Conservation (phyloP, 495 filamentous ascomycete species). For the Podospora bellae-mahoneyi region DNA sequence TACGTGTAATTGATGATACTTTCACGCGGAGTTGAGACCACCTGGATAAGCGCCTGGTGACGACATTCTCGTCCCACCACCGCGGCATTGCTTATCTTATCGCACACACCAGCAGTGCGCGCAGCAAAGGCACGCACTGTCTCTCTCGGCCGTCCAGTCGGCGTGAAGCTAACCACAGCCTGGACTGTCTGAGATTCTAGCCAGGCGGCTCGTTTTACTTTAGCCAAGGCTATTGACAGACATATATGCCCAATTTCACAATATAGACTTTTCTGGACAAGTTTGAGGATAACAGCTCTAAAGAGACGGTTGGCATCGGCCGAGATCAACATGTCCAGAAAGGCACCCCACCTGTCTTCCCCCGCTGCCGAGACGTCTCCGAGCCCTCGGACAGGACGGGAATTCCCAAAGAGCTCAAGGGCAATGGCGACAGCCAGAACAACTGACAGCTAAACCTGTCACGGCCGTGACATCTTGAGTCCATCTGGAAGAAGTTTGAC, state of each 20-base stretch:
- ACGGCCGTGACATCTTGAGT: neutral
- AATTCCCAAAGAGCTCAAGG: neutral
- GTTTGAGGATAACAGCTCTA: neutral
- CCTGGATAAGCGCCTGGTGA: neutral
- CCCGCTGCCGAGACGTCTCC: constrained; percentile 17
- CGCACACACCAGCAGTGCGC: neutral
- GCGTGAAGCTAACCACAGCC: neutral
- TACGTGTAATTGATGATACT: neutral
- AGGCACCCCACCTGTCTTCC: constrained; percentile 11
- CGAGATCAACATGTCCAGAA: constrained; percentile 7
- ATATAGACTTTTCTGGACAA: neutral
- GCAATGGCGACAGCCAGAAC: neutral
- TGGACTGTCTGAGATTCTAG: neutral
- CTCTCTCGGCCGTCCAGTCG: neutral
- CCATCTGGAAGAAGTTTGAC: neutral
- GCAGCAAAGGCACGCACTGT: neutral
- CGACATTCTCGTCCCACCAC: constrained; percentile 3
- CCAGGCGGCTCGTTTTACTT: neutral
- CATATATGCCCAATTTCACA: neutral
- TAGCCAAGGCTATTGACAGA: neutral
- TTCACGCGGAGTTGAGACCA: neutral
- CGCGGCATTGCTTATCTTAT: constrained; percentile 5
- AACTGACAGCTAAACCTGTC: neutral
- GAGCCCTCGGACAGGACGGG: neutral
- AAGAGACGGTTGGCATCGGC: constrained; percentile 17